Conservation (phyloP, 441 rosid genomes). For the Gossypium davidsonii region DNA sequence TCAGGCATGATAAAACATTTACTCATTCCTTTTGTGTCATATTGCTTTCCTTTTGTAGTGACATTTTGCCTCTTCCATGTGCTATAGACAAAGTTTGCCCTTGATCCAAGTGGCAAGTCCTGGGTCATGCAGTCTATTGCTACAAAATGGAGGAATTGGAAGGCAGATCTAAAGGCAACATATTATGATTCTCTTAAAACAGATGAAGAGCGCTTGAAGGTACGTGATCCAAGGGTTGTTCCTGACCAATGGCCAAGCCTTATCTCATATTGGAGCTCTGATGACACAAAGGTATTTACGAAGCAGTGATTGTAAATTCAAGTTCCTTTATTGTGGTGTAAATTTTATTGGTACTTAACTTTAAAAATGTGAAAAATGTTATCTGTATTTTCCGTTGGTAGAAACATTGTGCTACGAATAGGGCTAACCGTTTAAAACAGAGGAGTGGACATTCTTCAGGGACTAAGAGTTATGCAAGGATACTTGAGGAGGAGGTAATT, state of each 20-base stretch:
- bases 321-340: neutral
- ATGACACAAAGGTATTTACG: slow-evolving; percentile 29
- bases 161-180: slow-evolving; percentile 28
- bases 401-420: slow-evolving; percentile 30
- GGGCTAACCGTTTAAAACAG: slow-evolving; percentile 30
- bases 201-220: slow-evolving; percentile 34
- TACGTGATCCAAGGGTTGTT: slow-evolving; percentile 27
- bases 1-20: slow-evolving; percentile 20
- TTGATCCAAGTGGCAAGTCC: slow-evolving; percentile 25
- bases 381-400: slow-evolving; percentile 17
- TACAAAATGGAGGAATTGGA: slow-evolving; percentile 38
- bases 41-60: neutral
- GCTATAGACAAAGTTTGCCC: slow-evolving; percentile 29
- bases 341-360: neutral
- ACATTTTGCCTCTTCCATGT: neutral
- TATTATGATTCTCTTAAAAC: slow-evolving; percentile 30
- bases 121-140: slow-evolving; percentile 36
- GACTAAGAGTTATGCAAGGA: slow-evolving; percentile 35
- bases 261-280: slow-evolving; percentile 35
- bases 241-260: slow-evolving; percentile 41
- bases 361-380: neutral
- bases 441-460: slow-evolving; percentile 27
- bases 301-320: neutral
- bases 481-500: slow-evolving; percentile 41
- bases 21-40: neutral